Base-by-base conservation (phyloP, 495 filamentous ascomycete species). In the Penicillium maclennaniae region DNA sequence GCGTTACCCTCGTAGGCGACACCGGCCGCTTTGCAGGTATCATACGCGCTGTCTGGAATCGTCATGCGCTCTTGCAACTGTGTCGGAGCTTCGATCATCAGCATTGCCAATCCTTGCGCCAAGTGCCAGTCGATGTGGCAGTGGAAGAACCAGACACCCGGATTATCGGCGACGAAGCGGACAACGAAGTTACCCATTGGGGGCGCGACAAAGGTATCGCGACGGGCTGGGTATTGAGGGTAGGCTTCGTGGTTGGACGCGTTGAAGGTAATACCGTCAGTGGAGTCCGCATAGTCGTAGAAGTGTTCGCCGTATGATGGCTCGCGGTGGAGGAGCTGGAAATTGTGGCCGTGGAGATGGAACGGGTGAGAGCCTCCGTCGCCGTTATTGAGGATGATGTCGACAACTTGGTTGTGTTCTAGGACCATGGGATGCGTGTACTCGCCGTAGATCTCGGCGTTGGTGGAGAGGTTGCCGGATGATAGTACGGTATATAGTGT, bases 331-430 rank as follows among this genome's bases (percentile, higher is more conserved):
- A 89, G 64, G 6, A 89, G 70, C 61, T 93, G 89, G 73, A 92
- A 93, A 53, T 83, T 79, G 70, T 95, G 91, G 1, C 90, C 91
- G 76, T 95, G 90, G 2, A 95, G 74, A 73, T 95, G 89, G 79
- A 93, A 93, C 0, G 91, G 91, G 65, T 96, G 90, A 16, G 77
- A 81, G 41, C 87, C 87, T 0, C 78, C 61, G 56, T 91, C 88
- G 12, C 77, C 61, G 63, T 93, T 96, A 79, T 93, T 93, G 7
- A 96, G 62, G 20, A 92, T 71, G 38, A 96, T 84, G 45, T 96
- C 85, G 43, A 95, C 78, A 7, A 89, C 69, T 21, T 93, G 72
- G 42, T 78, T 78, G 44, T 86, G 80, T 0, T 83, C 72, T 0
- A 95, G 76, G 8, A 95, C 72, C 56, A 84, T 81, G 0, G 85